These are phyloP conservation scores for Camellia granthamiana DNA, from an alignment of 148 eudicot species.

Conservation along the genomic window DNA sequence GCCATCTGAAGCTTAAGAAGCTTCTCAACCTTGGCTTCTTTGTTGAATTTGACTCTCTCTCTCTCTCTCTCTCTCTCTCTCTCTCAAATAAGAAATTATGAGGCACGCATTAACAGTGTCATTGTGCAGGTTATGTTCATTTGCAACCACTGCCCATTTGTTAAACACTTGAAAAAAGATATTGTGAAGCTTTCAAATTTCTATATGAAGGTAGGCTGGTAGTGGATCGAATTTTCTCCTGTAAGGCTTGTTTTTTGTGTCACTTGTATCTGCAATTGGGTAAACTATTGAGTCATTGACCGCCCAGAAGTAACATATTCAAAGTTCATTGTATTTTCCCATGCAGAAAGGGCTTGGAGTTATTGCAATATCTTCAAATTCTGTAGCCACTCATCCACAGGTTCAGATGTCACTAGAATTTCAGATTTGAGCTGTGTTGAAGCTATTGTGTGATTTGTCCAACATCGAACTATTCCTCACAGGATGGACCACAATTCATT, in stretches of 20 bases:
- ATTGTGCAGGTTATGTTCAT: conserved; percentile 89
- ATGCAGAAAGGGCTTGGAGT: conserved; percentile 98
- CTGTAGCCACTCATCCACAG: conserved; percentile 83
- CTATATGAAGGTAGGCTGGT: conserved; percentile 69
- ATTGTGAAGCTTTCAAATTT: conserved; percentile 82
- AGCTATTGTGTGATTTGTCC: conserved; percentile 22
- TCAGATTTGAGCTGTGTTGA: conserved; percentile 27
- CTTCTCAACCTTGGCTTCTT: not conserved
- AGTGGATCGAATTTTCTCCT: not conserved
- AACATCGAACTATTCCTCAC: conserved; percentile 31
- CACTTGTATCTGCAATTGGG: not conserved
- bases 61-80: not conserved
- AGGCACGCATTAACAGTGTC: not conserved
- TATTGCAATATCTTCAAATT: conserved; percentile 94
- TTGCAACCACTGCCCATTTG: conserved; percentile 98
- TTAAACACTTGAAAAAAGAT: conserved; percentile 78
- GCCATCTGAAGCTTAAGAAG: not conserved
- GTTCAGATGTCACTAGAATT: conserved; percentile 41
- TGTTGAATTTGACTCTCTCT: conserved; percentile 10
- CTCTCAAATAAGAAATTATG: not conserved
- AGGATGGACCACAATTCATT: conserved; percentile 98
- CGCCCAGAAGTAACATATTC: not conserved
- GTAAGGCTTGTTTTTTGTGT: not conserved
- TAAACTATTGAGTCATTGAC: not conserved
- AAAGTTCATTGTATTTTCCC: not conserved